Conservation (phyloP, 2,329 filamentous ascomycete species). For the Penicillium sp. region DNA sequence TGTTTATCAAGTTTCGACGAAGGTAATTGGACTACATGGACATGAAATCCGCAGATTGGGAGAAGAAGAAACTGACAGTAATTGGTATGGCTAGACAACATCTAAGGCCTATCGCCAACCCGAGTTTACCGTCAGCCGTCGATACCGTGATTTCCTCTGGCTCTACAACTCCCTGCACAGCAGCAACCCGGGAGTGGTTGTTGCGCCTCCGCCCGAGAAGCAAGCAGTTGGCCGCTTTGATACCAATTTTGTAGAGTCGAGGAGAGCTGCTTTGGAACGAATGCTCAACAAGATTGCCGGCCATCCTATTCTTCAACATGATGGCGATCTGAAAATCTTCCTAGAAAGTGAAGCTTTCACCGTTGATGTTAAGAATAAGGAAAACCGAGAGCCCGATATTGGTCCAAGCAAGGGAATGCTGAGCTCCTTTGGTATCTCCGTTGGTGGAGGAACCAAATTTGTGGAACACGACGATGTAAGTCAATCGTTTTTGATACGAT, state of each 20-base stretch:
- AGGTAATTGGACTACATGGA: constrained; percentile 54
- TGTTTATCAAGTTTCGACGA: constrained; percentile 92
- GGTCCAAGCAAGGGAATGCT: constrained; percentile 92
- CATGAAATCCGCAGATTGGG: too few species aligned
- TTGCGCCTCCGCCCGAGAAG: constrained; percentile 95
- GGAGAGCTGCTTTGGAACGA: constrained; percentile 86
- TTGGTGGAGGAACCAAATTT: constrained; percentile 80
- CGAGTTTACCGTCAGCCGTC: constrained; percentile 88
- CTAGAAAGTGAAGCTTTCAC: constrained; percentile 95
- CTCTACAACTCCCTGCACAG: constrained; percentile 91
- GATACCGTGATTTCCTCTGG: constrained; percentile 97
- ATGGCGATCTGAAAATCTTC: constrained; percentile 92
- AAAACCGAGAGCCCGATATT: constrained; percentile 80
- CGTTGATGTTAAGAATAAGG: constrained; percentile 95
- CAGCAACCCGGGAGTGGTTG: constrained; percentile 92
- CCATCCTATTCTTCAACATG: constrained; percentile 87
- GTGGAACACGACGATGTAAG: constrained; percentile 94
- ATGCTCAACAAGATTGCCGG: constrained; percentile 96
- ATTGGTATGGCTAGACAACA: constrained; percentile 63
- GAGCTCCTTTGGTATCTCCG: constrained; percentile 75
- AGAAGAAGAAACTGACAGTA: background rate
- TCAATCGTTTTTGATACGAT: constrained; percentile 15
- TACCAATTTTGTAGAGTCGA: constrained; percentile 90
- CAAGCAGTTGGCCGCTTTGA: constrained; percentile 96
- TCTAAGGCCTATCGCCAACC: constrained; percentile 93